Evolutionary conservation across 108 stramenopile genomes (phyloP).

Genomic region (Pseudonitzschia delicatissima): DNA sequence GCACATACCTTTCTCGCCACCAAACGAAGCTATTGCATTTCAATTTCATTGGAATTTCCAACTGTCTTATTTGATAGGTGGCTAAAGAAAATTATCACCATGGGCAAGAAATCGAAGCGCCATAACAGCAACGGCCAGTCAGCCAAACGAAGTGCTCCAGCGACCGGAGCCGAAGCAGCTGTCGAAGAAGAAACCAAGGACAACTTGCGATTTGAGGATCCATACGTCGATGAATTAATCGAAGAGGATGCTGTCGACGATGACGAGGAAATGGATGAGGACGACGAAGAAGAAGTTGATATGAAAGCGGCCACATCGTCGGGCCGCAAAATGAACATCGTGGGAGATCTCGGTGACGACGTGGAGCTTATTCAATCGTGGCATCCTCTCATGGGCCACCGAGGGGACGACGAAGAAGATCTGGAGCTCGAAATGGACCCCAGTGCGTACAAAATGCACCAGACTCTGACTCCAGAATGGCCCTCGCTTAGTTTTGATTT

Average conservation of each 20-base stretch:
- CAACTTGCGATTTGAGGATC: conserved; percentile 78
- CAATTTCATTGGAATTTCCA: too few relatives aligned
- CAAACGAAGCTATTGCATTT: too few relatives aligned
- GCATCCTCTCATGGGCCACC: conserved; percentile 42
- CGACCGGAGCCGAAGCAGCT: conserved; percentile 2
- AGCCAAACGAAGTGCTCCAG: conserved; percentile 18
- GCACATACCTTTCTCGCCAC: too few relatives aligned
- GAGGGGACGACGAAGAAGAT: conserved; percentile 14
- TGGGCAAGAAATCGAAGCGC: conserved; percentile 73
- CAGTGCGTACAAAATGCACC: conserved; percentile 96
- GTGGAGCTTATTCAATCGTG: conserved; percentile 45
- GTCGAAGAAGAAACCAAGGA: conserved; percentile 55
- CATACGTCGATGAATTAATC: conserved; percentile 72
- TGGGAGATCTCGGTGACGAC: conserved; percentile 1
- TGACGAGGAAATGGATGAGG: conserved; percentile 46
- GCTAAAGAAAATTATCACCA: too few relatives aligned
- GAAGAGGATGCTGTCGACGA: conserved; percentile 58
- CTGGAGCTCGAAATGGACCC: conserved; percentile 90
- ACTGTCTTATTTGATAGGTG: too few relatives aligned
- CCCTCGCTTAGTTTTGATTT: conserved; percentile 93
- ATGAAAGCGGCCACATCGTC: neutral
- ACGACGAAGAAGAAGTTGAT: conserved; percentile 19
- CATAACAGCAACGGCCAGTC: neutral
- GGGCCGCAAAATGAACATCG: neutral
- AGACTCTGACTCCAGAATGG: conserved; percentile 92